phyloP scores from a whole-genome alignment of 2,329 filamentous ascomycete species.

The Phoma herbarum region DNA sequence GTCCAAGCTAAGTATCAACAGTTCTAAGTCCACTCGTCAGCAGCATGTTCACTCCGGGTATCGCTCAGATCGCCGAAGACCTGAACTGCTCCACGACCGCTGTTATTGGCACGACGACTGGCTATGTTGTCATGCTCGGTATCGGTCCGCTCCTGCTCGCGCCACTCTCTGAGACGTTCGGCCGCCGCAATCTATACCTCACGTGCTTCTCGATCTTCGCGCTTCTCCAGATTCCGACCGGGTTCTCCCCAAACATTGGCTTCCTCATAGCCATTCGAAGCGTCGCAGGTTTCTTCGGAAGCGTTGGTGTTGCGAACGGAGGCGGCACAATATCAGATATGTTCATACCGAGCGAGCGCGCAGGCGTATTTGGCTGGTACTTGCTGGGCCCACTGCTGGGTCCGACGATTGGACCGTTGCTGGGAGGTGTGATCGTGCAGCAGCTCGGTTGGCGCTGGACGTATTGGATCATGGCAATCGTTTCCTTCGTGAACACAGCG shows the following conservation, averaged over 20 bases:
- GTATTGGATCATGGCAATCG: constrained; percentile 58
- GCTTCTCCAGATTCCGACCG: constrained; percentile 58
- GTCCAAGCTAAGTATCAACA: constrained; percentile 20
- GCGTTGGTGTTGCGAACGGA: constrained; percentile 61
- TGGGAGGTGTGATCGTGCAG: constrained; percentile 57
- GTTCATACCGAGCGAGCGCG: constrained; percentile 58
- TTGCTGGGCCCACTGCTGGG: constrained; percentile 56
- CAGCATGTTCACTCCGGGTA: constrained; percentile 63
- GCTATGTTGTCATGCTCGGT: constrained; percentile 61
- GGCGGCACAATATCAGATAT: constrained; percentile 62
- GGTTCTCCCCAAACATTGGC: constrained; percentile 58
- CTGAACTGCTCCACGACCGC: constrained; percentile 53
- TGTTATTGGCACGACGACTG: constrained; percentile 61
- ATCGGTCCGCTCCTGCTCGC: constrained; percentile 58
- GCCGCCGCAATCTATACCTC: constrained; percentile 56
- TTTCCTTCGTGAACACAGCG: constrained; percentile 52
- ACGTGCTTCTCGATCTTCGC: constrained; percentile 57
- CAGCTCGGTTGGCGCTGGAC: constrained; percentile 58
- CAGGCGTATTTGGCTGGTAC: constrained; percentile 58
- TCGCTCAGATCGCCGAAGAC: constrained; percentile 59
- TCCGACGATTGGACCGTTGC: constrained; percentile 54
- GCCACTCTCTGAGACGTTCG: constrained; percentile 59
- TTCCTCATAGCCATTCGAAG: constrained; percentile 57
- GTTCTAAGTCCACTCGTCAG: constrained; percentile 59
- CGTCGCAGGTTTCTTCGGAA: constrained; percentile 60